Evolutionary conservation across 768 basidiomycete genomes (phyloP), one percentile per base, ranked within the genome.

Genomic region (Lepiota subincarnata): DNA sequence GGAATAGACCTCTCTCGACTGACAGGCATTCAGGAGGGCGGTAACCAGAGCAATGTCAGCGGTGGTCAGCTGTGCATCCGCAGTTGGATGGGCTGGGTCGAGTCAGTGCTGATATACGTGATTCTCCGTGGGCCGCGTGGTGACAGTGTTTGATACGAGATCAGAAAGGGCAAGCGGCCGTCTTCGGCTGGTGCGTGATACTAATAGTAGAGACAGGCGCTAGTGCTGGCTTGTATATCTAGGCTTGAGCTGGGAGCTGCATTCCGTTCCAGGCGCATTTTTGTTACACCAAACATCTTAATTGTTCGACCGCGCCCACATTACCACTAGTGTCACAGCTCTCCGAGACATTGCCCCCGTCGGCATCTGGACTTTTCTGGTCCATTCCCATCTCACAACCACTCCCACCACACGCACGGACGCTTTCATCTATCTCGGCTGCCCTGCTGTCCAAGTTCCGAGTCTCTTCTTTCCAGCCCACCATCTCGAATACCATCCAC

Each of bases 311-410:
- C 41, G 35, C 19, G 19, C 39, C 28, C n/a, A 18, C 24, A 24
- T 2, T 22, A 39, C 40, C 26, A 22, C 39, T 19, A 2, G 12
- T 6, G 40, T 34, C 49, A 24, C 19, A 11, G 13, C 18, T 35
- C 35, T 22, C 19, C 28, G 34, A 20, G 18, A 19, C 38, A 12
- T 31, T 53, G 35, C 44, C 52, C 39, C 28, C 46, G 28, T 44
- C 46, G 52, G 46, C 37, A 13, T 39, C 43, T 46, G 26, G 44
- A n/a, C 36, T 10, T 20, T 50, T 34, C 50, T 26, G 34, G 13
- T 39, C 14, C 36, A 37, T 39, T 47, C 52, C 35, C 52, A 53
- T 53, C 43, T 8, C 35, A 52, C 24, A 14, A n/a, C n/a, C n/a
- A 31, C 28, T 31, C 37, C 16, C n/a, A 26, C 10, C 24, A 24